Evolutionary conservation across 2,329 filamentous ascomycete species (phyloP).

Genomic region (Aureobasidium sp.): DNA sequence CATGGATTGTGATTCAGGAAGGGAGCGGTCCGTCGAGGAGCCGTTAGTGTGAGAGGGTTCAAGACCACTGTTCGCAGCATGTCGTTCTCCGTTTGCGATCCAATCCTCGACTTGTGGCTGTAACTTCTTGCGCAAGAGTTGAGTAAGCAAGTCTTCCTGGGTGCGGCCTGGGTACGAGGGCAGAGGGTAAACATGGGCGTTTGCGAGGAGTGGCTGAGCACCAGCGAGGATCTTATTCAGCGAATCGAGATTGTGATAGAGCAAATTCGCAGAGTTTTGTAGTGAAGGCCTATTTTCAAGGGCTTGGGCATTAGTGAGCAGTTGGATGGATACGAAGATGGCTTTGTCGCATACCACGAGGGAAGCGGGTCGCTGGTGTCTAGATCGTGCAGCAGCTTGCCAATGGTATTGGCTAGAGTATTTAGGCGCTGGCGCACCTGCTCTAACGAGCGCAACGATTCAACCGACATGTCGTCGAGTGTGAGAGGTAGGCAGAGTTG

Average conservation of each 20-base stretch:
- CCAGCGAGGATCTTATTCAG: constrained; percentile 59
- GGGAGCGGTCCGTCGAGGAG: not conserved
- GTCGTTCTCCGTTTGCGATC: constrained; percentile 45
- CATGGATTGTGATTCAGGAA: constrained; percentile 23
- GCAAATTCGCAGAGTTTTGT: constrained; percentile 23
- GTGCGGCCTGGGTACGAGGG: constrained; percentile 62
- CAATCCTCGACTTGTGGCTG: constrained; percentile 70
- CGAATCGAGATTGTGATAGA: constrained; percentile 55
- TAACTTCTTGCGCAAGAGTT: constrained; percentile 74
- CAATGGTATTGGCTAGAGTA: constrained; percentile 24
- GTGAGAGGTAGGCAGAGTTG: not conserved
- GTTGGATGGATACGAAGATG: constrained; percentile 4
- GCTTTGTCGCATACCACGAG: constrained; percentile 25
- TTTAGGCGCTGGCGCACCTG: constrained; percentile 28
- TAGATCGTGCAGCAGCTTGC: constrained; percentile 23
- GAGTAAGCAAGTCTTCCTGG: constrained; percentile 52
- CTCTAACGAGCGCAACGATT: constrained; percentile 26
- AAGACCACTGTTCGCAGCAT: not conserved
- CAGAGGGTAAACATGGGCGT: constrained; percentile 66
- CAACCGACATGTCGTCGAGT: constrained; percentile 10
- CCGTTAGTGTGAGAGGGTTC: not conserved
- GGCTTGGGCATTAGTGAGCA: constrained; percentile 5
- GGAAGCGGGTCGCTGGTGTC: constrained; percentile 26
- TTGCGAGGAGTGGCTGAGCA: constrained; percentile 60
- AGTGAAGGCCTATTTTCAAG: constrained; percentile 24